Percentiles rank a stretch among this genome's conserved stretches.
Evolutionary conservation across 2,329 filamentous ascomycete genomes (phyloP).

Genomic region (Xylariales sp.): DNA sequence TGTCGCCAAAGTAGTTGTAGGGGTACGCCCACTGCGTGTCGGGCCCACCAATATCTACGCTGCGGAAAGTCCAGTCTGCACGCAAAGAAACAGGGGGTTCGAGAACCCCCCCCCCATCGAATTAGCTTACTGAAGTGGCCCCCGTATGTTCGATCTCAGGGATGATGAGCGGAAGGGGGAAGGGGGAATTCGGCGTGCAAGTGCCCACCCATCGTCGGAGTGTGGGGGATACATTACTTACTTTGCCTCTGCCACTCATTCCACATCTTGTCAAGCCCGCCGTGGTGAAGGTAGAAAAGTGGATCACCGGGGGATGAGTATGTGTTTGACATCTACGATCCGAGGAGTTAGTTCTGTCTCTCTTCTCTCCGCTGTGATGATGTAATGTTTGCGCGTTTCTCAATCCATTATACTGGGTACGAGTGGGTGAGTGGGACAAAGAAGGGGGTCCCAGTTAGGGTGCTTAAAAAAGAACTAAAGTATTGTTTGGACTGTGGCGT

Average conservation of each 20-base stretch:
- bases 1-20: slow-evolving; percentile 25
- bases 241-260: slow-evolving; percentile 24
- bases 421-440: no score
- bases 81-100: background rate
- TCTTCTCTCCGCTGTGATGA: no score
- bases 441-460: background rate
- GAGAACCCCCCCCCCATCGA: background rate
- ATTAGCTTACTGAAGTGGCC: background rate
- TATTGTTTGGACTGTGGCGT: slow-evolving; percentile 12
- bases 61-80: slow-evolving; percentile 20
- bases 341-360: slow-evolving; percentile 14
- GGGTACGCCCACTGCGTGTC: slow-evolving; percentile 27
- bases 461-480: background rate
- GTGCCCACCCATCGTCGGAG: background rate
- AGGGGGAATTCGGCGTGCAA: background rate
- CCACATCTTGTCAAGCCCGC: slow-evolving; percentile 19
- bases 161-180: no score
- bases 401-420: no score
- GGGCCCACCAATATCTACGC: slow-evolving; percentile 24
- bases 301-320: slow-evolving; percentile 19
- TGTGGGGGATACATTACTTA: slow-evolving; percentile 1
- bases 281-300: slow-evolving; percentile 28
- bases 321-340: slow-evolving; percentile 7
- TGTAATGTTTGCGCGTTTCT: no score
- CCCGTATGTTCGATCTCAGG: no score